Base-by-base conservation (phyloP, 2,329 filamentous ascomycete species). In the Cladosporium oxysporum region DNA sequence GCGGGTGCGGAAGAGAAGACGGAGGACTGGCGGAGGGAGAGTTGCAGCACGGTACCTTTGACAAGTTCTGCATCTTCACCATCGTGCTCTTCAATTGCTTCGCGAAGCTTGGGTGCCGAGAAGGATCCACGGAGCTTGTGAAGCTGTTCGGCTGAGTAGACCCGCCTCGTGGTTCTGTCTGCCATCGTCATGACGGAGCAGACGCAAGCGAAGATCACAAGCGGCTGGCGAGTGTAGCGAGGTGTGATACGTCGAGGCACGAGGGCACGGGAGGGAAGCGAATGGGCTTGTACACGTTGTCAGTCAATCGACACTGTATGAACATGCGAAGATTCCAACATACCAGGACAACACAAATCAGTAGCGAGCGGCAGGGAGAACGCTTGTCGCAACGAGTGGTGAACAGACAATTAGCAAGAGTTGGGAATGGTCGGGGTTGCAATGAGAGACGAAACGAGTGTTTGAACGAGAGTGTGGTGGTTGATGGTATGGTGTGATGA, bases 121-220 rank as follows among this genome's bases (percentile, higher is more conserved):
- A 70, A 72, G 10, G 75, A 73, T 35, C 69, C 70, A 57, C 76
- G 73, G 26, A 78, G 69, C 12, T 74, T 74, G 61, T 76, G 75
- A 18, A 78, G 70, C 67, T 77, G 68, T 69, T 78, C 75, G 37
- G 76, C 75, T 28, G 76, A 78, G 69, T 78, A 78, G 50, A 77
- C 75, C 62, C 75, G 74, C 60, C 76, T 75, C 50, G 76, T 62
- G 64, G 67, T 63, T 66, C 72, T 67, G 14, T 62, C 55, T 61
- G 41, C 52, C 57, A 65, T 65, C 62, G 57, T 53, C 63, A 65
- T 65, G 44, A 11, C 57, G 62, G n/a, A 23, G 53, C 26, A 26
- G 12, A 63, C 11, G 12, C 3, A 14, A 35, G 3, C 49, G n/a
- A 14, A 14, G n/a, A 31, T 16, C 8, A 16, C 33, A n/a, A 47